Conservation (phyloP, 73 alveolate species). For the Paramecium biaurelia region DNA sequence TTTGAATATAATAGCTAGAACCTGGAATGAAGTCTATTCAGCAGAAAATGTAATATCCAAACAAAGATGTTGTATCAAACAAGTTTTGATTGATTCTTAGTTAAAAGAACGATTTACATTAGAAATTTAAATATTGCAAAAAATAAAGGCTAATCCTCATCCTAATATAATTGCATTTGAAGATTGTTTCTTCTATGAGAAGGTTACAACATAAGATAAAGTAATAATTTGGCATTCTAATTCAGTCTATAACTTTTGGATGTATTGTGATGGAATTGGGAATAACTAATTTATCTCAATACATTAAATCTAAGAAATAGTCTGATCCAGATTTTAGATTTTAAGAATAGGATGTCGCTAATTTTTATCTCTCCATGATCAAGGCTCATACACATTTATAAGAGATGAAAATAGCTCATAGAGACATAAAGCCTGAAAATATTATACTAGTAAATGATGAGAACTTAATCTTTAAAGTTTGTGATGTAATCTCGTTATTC, state of each 20-base stretch:
- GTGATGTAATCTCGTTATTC: background rate
- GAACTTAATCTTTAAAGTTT: background rate
- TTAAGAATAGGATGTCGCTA: background rate
- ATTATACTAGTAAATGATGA: slow-evolving; percentile 21
- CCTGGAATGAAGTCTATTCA: background rate
- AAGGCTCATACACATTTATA: slow-evolving; percentile 7
- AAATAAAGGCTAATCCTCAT: slow-evolving; percentile 15
- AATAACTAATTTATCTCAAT: background rate
- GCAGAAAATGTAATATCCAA: background rate
- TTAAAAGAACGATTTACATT: background rate
- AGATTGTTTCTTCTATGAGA: background rate
- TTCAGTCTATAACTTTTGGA: background rate
- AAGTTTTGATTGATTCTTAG: background rate
- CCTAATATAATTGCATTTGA: slow-evolving; percentile 29
- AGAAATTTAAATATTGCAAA: background rate
- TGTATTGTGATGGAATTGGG: slow-evolving; percentile 48
- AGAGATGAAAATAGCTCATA: background rate
- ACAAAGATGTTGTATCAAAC: background rate
- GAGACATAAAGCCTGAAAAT: slow-evolving; percentile 49
- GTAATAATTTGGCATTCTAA: background rate
- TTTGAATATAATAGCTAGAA: background rate
- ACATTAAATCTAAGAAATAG: background rate
- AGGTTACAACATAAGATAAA: background rate
- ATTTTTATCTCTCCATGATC: background rate
- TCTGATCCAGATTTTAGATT: background rate